A percentile compares a stretch with the other conserved stretches of the same genome.
These are phyloP conservation scores for Acanthamoeba culbertsoni DNA, from an alignment of 208 protist genomes.

Conservation along the genomic window DNA sequence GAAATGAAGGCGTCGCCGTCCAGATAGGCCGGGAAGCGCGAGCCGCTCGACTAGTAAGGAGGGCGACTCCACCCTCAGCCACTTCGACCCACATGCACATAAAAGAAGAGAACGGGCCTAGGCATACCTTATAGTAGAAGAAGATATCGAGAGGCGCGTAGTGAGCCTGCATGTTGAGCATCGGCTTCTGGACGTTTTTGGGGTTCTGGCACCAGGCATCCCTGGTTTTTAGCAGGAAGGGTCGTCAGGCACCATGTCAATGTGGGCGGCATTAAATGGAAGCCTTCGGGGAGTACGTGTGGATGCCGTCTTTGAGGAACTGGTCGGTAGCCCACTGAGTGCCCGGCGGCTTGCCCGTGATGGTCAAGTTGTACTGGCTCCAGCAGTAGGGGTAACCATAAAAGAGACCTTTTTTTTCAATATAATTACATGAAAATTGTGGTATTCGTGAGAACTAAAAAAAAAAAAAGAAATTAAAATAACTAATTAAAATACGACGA, in stretches of 20 bases:
- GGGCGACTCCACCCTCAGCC: background rate
- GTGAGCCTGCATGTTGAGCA: background rate
- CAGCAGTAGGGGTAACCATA: constrained; percentile 59
- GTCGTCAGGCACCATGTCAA: background rate
- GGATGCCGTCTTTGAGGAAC: constrained; percentile 41
- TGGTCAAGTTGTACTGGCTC: constrained; percentile 50
- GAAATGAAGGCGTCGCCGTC: constrained; percentile 33
- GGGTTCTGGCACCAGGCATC: constrained; percentile 48
- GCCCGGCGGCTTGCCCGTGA: background rate
- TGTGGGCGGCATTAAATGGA: background rate
- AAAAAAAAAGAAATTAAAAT: background rate
- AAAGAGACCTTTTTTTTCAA: background rate
- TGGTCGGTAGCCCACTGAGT: constrained; percentile 49
- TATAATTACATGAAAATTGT: background rate
- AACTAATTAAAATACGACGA: background rate
- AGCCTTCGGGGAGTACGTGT: no score
- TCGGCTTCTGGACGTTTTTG: background rate
- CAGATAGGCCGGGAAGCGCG: background rate
- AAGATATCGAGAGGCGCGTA: constrained; percentile 50
- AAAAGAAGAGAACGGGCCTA: background rate
- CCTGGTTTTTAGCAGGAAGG: background rate
- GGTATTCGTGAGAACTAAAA: background rate
- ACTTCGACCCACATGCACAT: background rate
- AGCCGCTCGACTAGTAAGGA: background rate
- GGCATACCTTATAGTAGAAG: background rate